Evolutionary conservation across 2,329 filamentous ascomycete genomes (phyloP), one percentile per base, ranked within the genome.

Genomic region (Cadophora malorum): DNA sequence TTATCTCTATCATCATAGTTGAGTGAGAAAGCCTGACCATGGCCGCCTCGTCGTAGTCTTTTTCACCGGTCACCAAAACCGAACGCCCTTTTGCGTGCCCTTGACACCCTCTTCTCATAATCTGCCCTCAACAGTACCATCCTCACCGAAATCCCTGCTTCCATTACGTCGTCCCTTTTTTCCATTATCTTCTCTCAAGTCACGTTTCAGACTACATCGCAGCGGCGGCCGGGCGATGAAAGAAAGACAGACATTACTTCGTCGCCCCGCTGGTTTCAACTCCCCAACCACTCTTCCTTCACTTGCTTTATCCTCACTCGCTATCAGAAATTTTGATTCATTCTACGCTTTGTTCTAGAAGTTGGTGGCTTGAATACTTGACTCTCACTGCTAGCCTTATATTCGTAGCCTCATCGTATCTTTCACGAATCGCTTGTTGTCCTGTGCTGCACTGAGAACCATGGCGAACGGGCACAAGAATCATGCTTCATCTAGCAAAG

Each of bases 71-170:
- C 33, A 25, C 8, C 12, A 21, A 59, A 41, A 35, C 5, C n/a
- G 6, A 41, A 38, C 16, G n/a, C 55, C 33, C 55, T 41, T 41
- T 41, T n/a, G 21, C 33, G 19, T 49, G 45, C 21, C 33, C n/a
- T 38, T 25, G n/a, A 59, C 55, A 59, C 55, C 55, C 55, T 59
- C 10, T 41, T 59, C 33, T 25, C 10, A 38, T 1, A 59, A 41
- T 59, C 33, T 41, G 55, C 33, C 33, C 10, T 38, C n/a, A 25
- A 53, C 10, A 53, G 23, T 8, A 25, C 16, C 4, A 21, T 23
- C 8, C n/a, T 59, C 55, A 59, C 55, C 55, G 55, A 59, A 35
- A 59, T 59, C 55, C 55, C 33, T 59, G 55, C 25, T 25, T 35
- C 19, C 19, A 35, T 25, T 23, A 38, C 19, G 14, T 56, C 31